Evolutionary conservation across 2,329 filamentous ascomycete genomes (phyloP).

Genomic region (Xylariaceae sp.): DNA sequence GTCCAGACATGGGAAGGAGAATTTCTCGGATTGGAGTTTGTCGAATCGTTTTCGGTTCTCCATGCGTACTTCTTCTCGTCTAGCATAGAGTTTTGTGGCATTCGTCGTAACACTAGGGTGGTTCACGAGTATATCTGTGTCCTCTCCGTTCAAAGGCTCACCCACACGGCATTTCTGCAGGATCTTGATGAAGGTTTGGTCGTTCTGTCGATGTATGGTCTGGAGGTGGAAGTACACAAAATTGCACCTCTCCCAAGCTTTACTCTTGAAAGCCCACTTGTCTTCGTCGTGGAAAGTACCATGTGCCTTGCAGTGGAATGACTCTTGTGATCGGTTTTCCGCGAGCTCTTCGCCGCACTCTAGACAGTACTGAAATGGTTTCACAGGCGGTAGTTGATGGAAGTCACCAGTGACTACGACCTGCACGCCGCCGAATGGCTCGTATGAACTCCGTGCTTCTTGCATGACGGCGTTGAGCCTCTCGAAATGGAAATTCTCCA

Average conservation of each 20-base stretch:
- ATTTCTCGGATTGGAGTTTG: slow-evolving; percentile 28
- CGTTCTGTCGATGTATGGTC: slow-evolving; percentile 54
- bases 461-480: slow-evolving; percentile 48
- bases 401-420: slow-evolving; percentile 58
- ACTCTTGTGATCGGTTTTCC: slow-evolving; percentile 14
- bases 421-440: slow-evolving; percentile 45
- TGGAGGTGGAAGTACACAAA: slow-evolving; percentile 52
- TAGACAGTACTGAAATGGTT: slow-evolving; percentile 51
- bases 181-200: slow-evolving; percentile 49
- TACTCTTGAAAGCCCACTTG: slow-evolving; percentile 58
- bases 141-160: slow-evolving; percentile 30
- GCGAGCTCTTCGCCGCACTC: slow-evolving; percentile 37
- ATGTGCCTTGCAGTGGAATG: slow-evolving; percentile 33
- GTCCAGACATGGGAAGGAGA: slow-evolving; percentile 36
- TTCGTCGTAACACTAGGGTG: slow-evolving; percentile 39
- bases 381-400: slow-evolving; percentile 56
- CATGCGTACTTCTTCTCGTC: slow-evolving; percentile 33
- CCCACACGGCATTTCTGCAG: slow-evolving; percentile 53
- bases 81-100: slow-evolving; percentile 44
- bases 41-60: slow-evolving; percentile 34
- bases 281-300: slow-evolving; percentile 42
- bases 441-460: slow-evolving; percentile 20
- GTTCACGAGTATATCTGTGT: slow-evolving; percentile 42
- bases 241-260: slow-evolving; percentile 50
- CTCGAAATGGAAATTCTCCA: slow-evolving; percentile 52